Conservation (phyloP, 2,329 filamentous ascomycete genomes). For the Didymella pinodella region DNA sequence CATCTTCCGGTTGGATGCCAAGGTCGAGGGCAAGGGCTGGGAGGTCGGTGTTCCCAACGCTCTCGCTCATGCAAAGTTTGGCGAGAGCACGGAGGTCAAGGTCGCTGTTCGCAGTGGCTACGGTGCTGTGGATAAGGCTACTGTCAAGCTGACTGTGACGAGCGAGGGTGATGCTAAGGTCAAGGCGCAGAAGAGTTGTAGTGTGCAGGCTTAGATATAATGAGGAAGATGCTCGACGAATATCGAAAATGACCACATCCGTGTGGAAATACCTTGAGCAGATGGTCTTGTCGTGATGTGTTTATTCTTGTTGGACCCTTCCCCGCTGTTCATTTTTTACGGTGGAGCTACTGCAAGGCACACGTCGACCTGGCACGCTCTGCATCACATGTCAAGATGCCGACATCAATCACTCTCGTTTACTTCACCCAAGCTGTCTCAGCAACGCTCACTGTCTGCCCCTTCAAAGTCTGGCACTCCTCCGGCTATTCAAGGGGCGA, state of each 20-base stretch:
- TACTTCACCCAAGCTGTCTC: background rate
- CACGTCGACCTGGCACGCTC: background rate
- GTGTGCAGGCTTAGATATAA: slow-evolving; percentile 5
- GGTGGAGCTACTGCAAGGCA: slow-evolving; percentile 18
- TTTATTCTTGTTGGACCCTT: background rate
- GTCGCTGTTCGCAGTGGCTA: slow-evolving; percentile 54
- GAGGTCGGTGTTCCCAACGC: slow-evolving; percentile 53
- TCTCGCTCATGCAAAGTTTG: slow-evolving; percentile 54
- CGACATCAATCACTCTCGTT: background rate
- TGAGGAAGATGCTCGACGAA: background rate
- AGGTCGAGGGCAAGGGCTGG: slow-evolving; percentile 58
- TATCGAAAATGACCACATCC: too few species aligned
- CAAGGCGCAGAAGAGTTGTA: slow-evolving; percentile 24
- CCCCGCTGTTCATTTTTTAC: background rate
- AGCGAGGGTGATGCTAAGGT: slow-evolving; percentile 55
- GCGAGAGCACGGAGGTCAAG: slow-evolving; percentile 48
- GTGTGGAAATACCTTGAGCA: background rate
- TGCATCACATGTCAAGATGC: background rate
- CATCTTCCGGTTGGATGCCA: slow-evolving; percentile 58
- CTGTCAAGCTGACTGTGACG: slow-evolving; percentile 55
- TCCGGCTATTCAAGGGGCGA: background rate
- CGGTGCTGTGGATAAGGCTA: slow-evolving; percentile 43
- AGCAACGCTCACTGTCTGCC: background rate
- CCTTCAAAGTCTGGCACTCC: background rate
- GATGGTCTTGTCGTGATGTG: background rate